Evolutionary conservation across 1,284 basidiomycete genomes (phyloP), one percentile per base, ranked within the genome.

Genomic region (Ustilago nuda): DNA sequence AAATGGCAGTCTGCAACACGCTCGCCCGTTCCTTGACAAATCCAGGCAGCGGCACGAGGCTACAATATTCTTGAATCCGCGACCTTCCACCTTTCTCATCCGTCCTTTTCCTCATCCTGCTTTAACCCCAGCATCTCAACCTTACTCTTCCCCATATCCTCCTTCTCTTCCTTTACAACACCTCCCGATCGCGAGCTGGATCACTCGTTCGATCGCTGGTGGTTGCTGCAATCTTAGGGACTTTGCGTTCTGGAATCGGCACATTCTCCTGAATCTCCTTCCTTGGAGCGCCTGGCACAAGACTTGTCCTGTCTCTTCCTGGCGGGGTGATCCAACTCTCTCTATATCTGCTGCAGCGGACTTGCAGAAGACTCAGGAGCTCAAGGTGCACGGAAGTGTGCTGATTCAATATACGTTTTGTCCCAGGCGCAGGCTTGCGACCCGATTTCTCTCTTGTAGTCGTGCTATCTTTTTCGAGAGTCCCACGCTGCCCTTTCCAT

Each of bases 101-200:
- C 43, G 35, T 55, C 35, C 52, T 33, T 41, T 27, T 30, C 53
- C 39, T 48, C 61, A 30, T 41, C 45, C 37, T n/a, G 27, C 35
- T 50, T 36, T 17, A 17, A 33, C 8, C 48, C 23, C 8, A 39
- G 13, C 35, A 45, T 8, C 54, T 35, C 19, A 3, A 32, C 61
- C 30, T 39, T 19, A 39, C n/a, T 35, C n/a, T 37, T 33, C n/a
- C 35, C 46, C 36, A 12, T 33, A 27, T 27, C 23, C 23, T 41
- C 27, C 30, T 43, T 36, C 50, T 27, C 50, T 37, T 51, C 50
- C 12, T 53, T 30, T 27, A 13, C 27, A 54, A 39, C 39, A 9
- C 48, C 19, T 11, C 36, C 54, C 55, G 60, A 56, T 19, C 39
- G 50, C 37, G 60, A 57, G 59, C 57, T 65, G 60, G 66, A 58